Conservation (phyloP, 2,329 filamentous ascomycete genomes). For the Dactylellina drechsleri region DNA sequence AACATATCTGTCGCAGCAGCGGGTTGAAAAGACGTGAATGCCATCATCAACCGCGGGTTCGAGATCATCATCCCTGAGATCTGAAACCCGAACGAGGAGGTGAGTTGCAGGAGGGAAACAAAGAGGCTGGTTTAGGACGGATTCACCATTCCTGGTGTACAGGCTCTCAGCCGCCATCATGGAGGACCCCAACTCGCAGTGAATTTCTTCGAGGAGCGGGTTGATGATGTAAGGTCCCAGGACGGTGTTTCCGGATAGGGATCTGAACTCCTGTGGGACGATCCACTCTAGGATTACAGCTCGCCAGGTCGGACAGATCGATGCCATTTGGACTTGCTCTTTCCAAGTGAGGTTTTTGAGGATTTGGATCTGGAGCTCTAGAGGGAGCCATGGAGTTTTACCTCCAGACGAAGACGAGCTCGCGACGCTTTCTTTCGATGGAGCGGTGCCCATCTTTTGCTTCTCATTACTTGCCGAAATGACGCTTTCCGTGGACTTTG, state of each 20-base stretch:
- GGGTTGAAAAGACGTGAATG: constrained; percentile 38
- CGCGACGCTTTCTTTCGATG: constrained; percentile 6
- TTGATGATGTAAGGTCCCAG: constrained; percentile 48
- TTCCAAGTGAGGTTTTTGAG: constrained; percentile 43
- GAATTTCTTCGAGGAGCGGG: constrained; percentile 33
- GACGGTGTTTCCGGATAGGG: constrained; percentile 33
- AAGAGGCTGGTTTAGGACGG: constrained; percentile 34
- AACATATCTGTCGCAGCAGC: constrained; percentile 41
- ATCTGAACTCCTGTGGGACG: constrained; percentile 39
- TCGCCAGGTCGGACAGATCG: constrained; percentile 45
- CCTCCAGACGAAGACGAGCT: neutral
- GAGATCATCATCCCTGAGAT: constrained; percentile 41
- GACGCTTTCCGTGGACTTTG: constrained; percentile 24
- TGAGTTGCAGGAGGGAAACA: constrained; percentile 37
- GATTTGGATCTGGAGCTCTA: constrained; percentile 48
- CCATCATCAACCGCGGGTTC: constrained; percentile 38
- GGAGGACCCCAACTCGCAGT: constrained; percentile 30
- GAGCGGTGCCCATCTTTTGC: constrained; percentile 27
- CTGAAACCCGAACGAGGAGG: constrained; percentile 27
- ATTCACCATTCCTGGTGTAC: constrained; percentile 23
- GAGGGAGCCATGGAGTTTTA: constrained; percentile 36
- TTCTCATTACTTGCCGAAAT: neutral
- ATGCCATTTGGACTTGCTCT: constrained; percentile 43
- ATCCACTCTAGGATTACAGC: constrained; percentile 43
- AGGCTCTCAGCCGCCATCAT: constrained; percentile 16